Evolutionary conservation across 208 protist species (phyloP), one percentile per base, ranked within the genome.

Genomic region (Crithidia mellificae): DNA sequence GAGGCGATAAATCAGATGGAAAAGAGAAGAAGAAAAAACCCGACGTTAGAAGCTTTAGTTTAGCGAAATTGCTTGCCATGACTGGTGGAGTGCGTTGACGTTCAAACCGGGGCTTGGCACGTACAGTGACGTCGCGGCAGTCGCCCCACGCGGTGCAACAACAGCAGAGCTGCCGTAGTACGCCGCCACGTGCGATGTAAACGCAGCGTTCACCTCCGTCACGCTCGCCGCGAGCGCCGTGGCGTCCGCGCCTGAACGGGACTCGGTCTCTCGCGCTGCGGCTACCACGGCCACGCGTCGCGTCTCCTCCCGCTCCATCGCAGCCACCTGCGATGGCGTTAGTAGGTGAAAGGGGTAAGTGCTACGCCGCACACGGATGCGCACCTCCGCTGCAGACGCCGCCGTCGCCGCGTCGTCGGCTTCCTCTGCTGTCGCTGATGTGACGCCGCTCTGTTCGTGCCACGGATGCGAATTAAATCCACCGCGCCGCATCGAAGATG

Each of bases 71-170:
- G 32, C 38, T 3, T n/a, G 22, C 74, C 62, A 80, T 24, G 63
- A 80, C 4, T 49, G 47, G 3, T 47, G 27, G 20, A 75, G 58
- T 34, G 36, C n/a, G 2, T n/a, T 5, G 20, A 52, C 41, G 27
- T 52, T 43, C 24, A 80, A 32, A 0, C 74, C 74, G 19, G 74
- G 74, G 5, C 67, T 46, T n/a, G 74, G 57, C 27, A 80, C 51
- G 44, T 57, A 54, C 6, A 80, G 50, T 27, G 69, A 54, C n/a
- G n/a, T n/a, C n/a, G n/a, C n/a, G 17, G 54, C 1, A 17, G 53
- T 3, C 9, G 11, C 4, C 11, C 5, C 20, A 20, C 52, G 43
- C 11, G 27, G 19, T n/a, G 24, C 22, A 50, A n/a, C 22, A 27
- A 1, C 39, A 14, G 22, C 51, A n/a, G n/a, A n/a, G 14, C 20